These are phyloP conservation scores for Diplodia corticola DNA, from an alignment of 2,329 filamentous ascomycete species.

Conservation along the genomic window DNA sequence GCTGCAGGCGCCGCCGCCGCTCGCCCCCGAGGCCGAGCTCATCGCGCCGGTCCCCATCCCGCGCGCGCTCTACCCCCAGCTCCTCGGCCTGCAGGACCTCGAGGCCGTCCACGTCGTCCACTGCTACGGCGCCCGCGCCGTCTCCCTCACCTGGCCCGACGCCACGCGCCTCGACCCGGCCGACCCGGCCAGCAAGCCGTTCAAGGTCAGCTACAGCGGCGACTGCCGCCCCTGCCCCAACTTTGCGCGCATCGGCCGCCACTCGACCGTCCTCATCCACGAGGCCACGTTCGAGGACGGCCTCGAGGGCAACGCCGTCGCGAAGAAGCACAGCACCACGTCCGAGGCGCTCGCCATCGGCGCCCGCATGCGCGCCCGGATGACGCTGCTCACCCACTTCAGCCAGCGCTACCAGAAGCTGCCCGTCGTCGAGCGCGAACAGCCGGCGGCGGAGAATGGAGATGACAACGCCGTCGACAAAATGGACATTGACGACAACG, in stretches of 20 bases:
- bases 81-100: slow-evolving; percentile 66
- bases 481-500: slow-evolving; percentile 31
- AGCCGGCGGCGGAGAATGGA: slow-evolving; percentile 32
- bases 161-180: slow-evolving; percentile 40
- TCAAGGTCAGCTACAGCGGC: slow-evolving; percentile 90
- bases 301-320: slow-evolving; percentile 70
- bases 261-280: slow-evolving; percentile 83
- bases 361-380: slow-evolving; percentile 72
- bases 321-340: slow-evolving; percentile 90
- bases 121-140: slow-evolving; percentile 75
- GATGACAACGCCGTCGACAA: slow-evolving; percentile 30
- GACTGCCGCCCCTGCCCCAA: slow-evolving; percentile 73
- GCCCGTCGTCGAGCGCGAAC: slow-evolving; percentile 53
- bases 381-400: slow-evolving; percentile 89
- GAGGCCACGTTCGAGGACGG: slow-evolving; percentile 96
- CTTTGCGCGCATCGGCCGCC: slow-evolving; percentile 71
- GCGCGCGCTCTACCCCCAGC: slow-evolving; percentile 41
- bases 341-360: slow-evolving; percentile 80
- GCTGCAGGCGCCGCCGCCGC: not conserved
- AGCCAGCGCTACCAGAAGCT: slow-evolving; percentile 88
- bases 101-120: slow-evolving; percentile 71
- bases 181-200: slow-evolving; percentile 36
- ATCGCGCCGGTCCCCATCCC: not conserved
- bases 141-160: slow-evolving; percentile 70
- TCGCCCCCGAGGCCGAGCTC: not conserved